Evolutionary conservation across 192 early-diverging fungal species (phyloP).

Genomic region (Linnemannia hyalina): DNA sequence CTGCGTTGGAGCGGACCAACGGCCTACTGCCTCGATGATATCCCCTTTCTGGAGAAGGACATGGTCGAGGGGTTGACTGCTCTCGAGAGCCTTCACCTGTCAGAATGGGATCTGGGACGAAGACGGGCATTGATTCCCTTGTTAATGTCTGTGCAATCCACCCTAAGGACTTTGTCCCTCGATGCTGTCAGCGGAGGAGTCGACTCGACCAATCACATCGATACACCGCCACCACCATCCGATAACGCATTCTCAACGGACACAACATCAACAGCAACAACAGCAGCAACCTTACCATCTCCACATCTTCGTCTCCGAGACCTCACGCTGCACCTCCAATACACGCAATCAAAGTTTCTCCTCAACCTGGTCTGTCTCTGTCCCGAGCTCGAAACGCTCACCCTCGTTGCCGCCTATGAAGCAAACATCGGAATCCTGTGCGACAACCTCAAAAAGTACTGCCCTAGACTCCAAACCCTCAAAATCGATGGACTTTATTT

Average conservation of each 20-base stretch:
- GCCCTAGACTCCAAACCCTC: not conserved
- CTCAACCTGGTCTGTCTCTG: constrained; percentile 10
- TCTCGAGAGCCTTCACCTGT: not conserved
- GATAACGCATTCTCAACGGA: not conserved
- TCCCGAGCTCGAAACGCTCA: not conserved
- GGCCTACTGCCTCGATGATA: not conserved
- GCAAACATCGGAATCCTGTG: not conserved
- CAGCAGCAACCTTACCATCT: not conserved
- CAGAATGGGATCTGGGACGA: constrained; percentile 11
- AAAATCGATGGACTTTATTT: constrained; percentile 15
- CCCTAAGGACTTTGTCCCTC: not conserved
- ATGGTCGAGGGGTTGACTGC: not conserved
- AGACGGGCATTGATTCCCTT: not conserved
- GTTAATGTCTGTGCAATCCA: not conserved
- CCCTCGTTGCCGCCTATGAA: not conserved
- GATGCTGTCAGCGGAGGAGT: constrained; percentile 2
- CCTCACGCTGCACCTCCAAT: constrained; percentile 13
- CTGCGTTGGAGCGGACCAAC: not conserved
- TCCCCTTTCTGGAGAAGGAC: not conserved
- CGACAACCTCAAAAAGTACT: constrained; percentile 6
- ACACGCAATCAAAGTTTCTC: not conserved
- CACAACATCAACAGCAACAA: not conserved
- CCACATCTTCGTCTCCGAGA: not conserved
- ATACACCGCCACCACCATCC: not conserved
- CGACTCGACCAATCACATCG: not conserved